Evolutionary conservation across 495 filamentous ascomycete species (phyloP).

Genomic region (Neurospora tetrasperma): DNA sequence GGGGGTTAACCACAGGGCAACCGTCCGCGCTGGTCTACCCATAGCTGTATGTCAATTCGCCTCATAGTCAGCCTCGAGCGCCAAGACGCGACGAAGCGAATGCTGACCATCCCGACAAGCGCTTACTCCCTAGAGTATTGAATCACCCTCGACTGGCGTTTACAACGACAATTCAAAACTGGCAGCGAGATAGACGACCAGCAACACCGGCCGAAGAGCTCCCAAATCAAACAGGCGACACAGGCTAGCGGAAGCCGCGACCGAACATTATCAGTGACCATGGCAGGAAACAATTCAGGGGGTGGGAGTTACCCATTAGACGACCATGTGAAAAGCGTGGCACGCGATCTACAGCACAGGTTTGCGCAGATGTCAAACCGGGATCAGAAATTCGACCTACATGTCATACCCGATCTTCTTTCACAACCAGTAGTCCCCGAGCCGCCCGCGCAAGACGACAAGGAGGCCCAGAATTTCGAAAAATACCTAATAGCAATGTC

Average conservation of each 20-base stretch:
- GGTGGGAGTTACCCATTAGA: background rate
- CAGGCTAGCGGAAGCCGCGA: background rate
- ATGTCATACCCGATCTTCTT: background rate
- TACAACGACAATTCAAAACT: background rate
- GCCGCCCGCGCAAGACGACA: constrained; percentile 56
- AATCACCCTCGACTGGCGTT: background rate
- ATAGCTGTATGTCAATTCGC: background rate
- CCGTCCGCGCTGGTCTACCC: background rate
- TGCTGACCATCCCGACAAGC: background rate
- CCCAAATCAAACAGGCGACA: background rate
- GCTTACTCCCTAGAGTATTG: background rate
- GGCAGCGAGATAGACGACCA: background rate
- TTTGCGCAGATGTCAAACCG: background rate
- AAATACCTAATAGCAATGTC: constrained; percentile 75
- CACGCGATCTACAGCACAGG: background rate
- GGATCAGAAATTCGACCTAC: background rate
- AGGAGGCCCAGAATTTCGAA: constrained; percentile 67
- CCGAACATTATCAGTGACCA: background rate
- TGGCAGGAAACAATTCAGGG: background rate
- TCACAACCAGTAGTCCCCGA: background rate
- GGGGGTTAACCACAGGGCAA: background rate
- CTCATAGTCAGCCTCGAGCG: background rate
- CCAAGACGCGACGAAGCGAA: background rate
- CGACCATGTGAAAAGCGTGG: background rate
- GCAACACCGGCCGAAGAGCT: background rate